Conservation (phyloP, 495 filamentous ascomycete genomes). For the Penicillium maclennaniae region DNA sequence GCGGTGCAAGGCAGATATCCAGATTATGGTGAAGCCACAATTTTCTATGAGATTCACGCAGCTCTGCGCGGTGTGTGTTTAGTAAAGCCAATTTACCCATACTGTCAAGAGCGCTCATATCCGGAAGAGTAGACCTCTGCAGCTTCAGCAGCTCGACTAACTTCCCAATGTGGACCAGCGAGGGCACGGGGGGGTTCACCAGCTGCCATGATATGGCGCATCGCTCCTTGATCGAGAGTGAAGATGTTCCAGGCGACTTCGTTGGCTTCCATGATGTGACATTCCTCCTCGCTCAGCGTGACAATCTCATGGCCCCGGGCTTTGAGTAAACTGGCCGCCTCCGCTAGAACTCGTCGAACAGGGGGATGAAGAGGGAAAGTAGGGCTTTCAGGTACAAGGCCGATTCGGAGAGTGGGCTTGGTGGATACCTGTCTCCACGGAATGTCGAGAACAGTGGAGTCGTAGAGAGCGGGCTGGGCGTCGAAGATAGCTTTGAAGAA, state of each 20-base stretch:
- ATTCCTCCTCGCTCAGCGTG: slow-evolving; percentile 10
- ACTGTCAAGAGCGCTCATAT: slow-evolving; percentile 10
- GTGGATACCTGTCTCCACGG: slow-evolving; percentile 40
- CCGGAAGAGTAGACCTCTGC: slow-evolving; percentile 2
- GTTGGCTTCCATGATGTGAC: slow-evolving; percentile 11
- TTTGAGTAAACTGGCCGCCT: slow-evolving; percentile 39
- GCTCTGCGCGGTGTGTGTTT: slow-evolving; percentile 13
- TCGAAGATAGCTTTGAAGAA: slow-evolving; percentile 34
- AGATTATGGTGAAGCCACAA: slow-evolving; percentile 32
- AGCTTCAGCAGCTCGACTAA: slow-evolving; percentile 2
- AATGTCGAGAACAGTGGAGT: slow-evolving; percentile 33
- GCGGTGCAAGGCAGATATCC: slow-evolving; percentile 40
- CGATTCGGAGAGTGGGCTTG: slow-evolving; percentile 21
- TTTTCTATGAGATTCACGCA: slow-evolving; percentile 27
- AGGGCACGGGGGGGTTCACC: slow-evolving; percentile 21
- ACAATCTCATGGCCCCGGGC: slow-evolving; percentile 46
- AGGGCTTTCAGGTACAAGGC: slow-evolving; percentile 22
- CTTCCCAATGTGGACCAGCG: slow-evolving; percentile 9
- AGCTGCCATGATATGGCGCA: slow-evolving; percentile 8
- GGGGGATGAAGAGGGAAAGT: slow-evolving; percentile 42
- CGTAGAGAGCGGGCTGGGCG: slow-evolving; percentile 29
- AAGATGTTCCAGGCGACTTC: slow-evolving; percentile 19
- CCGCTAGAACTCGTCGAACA: slow-evolving; percentile 43
- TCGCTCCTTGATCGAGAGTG: slow-evolving; percentile 12
- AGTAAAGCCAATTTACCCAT: slow-evolving; percentile 18